Percentiles rank a stretch among this genome's conserved stretches.
phyloP scores from a whole-genome alignment of 2,329 filamentous ascomycete species.

The Berkeleyomyces basicola region DNA sequence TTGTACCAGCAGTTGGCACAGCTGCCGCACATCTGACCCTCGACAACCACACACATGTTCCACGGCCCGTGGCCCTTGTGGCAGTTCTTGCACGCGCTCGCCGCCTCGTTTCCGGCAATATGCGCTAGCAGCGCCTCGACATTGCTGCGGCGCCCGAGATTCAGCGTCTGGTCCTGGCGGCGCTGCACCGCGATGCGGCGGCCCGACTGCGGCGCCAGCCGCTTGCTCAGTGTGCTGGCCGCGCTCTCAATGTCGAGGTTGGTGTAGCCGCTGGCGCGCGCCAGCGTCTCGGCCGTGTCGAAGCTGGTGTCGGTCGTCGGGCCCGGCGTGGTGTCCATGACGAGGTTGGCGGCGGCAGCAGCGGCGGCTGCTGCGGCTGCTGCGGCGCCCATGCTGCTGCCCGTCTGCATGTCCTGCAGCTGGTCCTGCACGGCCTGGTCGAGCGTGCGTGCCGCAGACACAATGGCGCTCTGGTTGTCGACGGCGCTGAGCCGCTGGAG shows the following conservation, averaged over 20 bases:
- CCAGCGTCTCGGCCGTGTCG: constrained; percentile 30
- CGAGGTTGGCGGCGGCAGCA: constrained; percentile 6
- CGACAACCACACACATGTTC: constrained; percentile 40
- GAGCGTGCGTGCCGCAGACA: constrained; percentile 6
- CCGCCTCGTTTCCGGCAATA: constrained; percentile 33
- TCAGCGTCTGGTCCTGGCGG: constrained; percentile 35
- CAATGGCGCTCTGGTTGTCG: not conserved
- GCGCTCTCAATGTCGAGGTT: constrained; percentile 28
- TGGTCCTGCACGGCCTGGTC: constrained; percentile 16
- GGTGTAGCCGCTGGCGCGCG: constrained; percentile 30
- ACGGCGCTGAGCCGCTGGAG: constrained; percentile 17
- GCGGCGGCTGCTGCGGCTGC: constrained; percentile 12
- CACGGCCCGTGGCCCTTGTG: constrained; percentile 43
- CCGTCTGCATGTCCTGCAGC: constrained; percentile 14
- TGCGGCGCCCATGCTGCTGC: constrained; percentile 7
- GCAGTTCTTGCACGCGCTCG: constrained; percentile 41
- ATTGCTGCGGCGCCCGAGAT: constrained; percentile 40
- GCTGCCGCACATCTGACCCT: constrained; percentile 43
- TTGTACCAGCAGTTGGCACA: constrained; percentile 50
- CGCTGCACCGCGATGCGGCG: constrained; percentile 35
- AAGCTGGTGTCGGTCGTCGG: constrained; percentile 1
- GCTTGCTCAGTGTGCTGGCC: constrained; percentile 34
- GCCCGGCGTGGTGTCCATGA: constrained; percentile 6
- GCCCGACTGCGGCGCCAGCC: constrained; percentile 32
- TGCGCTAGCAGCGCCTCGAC: constrained; percentile 43